A percentile compares a stretch with the other conserved stretches of the same genome.
These are phyloP conservation scores for Taphrina deformans DNA, from an alignment of 1,139 yeast species.

Conservation along the genomic window DNA sequence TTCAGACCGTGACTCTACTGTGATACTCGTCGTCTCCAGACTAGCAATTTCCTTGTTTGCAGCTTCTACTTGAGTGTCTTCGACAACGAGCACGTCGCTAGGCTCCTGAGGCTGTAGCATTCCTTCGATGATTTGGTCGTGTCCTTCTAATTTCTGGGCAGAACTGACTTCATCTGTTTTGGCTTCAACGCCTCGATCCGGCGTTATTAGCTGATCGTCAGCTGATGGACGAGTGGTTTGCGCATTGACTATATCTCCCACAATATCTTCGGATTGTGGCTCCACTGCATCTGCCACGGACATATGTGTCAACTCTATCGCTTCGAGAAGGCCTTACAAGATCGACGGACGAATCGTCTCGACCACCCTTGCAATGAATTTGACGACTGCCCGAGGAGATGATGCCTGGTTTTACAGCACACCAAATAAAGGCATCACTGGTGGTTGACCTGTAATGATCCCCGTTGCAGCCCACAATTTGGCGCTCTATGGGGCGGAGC, in stretches of 20 bases:
- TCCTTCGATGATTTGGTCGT: background rate
- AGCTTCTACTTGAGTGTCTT: background rate
- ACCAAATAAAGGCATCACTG: background rate
- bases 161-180: background rate
- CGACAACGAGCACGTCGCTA: background rate
- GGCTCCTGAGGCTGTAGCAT: background rate
- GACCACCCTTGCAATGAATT: too few relatives aligned
- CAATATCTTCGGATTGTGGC: background rate
- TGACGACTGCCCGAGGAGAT: too few relatives aligned
- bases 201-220: background rate
- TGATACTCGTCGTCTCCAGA: background rate
- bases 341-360: background rate
- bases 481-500: background rate
- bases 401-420: background rate
- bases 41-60: background rate
- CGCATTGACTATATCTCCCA: background rate
- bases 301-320: background rate
- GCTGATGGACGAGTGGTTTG: background rate
- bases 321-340: background rate
- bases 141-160: background rate
- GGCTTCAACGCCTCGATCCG: background rate
- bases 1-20: background rate
- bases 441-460: background rate
- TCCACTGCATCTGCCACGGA: constrained; percentile 6
- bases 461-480: background rate